Evolutionary conservation across 805 yeast genomes (phyloP).

Genomic region (Crinitomyces ghanaensis): DNA sequence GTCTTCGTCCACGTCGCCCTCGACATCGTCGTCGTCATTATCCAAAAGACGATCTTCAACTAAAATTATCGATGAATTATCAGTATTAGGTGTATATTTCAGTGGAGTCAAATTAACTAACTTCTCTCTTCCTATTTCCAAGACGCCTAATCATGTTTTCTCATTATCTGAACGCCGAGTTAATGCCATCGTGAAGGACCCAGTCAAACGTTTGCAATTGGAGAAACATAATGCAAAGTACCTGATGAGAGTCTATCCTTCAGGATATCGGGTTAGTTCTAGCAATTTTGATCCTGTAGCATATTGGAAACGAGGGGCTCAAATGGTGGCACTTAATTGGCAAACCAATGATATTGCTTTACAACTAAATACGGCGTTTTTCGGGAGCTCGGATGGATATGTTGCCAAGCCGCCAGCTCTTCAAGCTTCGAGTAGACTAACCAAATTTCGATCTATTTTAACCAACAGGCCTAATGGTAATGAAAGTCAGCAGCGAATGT

Average conservation of each 20-base stretch:
- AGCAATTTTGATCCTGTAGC: slow-evolving; percentile 68
- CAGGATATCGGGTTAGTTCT: slow-evolving; percentile 62
- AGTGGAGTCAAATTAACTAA: slow-evolving; percentile 71
- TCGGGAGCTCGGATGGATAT: slow-evolving; percentile 60
- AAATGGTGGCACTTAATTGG: slow-evolving; percentile 96
- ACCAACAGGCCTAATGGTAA: not conserved
- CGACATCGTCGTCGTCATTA: slow-evolving; percentile 8
- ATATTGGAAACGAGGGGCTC: slow-evolving; percentile 80
- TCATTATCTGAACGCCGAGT: slow-evolving; percentile 72
- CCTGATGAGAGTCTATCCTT: slow-evolving; percentile 81
- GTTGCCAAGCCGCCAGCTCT: slow-evolving; percentile 54
- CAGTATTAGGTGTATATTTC: slow-evolving; percentile 56
- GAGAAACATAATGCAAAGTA: slow-evolving; percentile 66
- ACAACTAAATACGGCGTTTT: slow-evolving; percentile 76
- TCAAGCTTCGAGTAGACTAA: not conserved
- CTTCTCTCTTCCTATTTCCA: slow-evolving; percentile 78
- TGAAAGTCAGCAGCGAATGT: not conserved
- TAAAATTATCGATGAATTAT: slow-evolving; percentile 31
- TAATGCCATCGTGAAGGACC: slow-evolving; percentile 52
- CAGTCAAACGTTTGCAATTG: slow-evolving; percentile 41
- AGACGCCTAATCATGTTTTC: slow-evolving; percentile 68
- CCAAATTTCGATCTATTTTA: not conserved
- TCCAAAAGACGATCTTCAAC: slow-evolving; percentile 16
- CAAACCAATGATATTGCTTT: slow-evolving; percentile 86
- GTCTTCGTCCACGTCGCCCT: not conserved